phyloP scores from a whole-genome alignment of 768 basidiomycete species.

The Amanita rubescens region DNA sequence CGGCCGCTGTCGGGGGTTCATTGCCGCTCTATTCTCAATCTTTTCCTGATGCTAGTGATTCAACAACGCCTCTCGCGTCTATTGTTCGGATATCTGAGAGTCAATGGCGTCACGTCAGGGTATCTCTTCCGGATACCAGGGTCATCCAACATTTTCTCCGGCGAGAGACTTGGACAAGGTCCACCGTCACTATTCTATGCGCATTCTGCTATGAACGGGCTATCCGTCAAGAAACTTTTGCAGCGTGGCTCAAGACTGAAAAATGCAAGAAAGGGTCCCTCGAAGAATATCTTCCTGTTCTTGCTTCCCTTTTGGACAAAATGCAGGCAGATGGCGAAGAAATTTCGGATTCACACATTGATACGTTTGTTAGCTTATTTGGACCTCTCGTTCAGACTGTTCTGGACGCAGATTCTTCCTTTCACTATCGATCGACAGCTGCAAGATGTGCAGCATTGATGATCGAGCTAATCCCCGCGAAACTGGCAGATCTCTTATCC shows the following conservation, averaged over 20 bases:
- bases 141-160: conserved; percentile 30
- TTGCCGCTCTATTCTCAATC: conserved; percentile 22
- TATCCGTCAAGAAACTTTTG: conserved; percentile 18
- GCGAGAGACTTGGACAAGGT: conserved; percentile 34
- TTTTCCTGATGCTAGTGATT: conserved; percentile 9
- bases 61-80: conserved; percentile 6
- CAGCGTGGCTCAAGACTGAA: conserved; percentile 34
- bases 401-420: conserved; percentile 11
- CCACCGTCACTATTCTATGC: conserved; percentile 36
- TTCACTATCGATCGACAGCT: conserved; percentile 13
- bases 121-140: conserved; percentile 15
- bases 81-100: conserved; percentile 19
- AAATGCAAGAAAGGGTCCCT: conserved; percentile 16
- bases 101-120: conserved; percentile 26
- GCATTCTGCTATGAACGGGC: conserved; percentile 36
- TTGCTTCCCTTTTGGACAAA: conserved; percentile 43
- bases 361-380: neutral
- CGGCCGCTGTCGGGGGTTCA: conserved; percentile 30
- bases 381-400: conserved; percentile 4
- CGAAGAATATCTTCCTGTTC: conserved; percentile 27
- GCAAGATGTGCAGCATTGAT: conserved; percentile 5
- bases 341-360: conserved; percentile 4
- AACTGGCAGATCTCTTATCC: conserved; percentile 14
- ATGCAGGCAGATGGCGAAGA: conserved; percentile 7
- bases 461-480: conserved; percentile 17